A percentile compares a stretch with the other conserved stretches of the same genome.
Conservation (phyloP, 805 yeast species). For the Yamadazyma takamatsuzukensis region DNA sequence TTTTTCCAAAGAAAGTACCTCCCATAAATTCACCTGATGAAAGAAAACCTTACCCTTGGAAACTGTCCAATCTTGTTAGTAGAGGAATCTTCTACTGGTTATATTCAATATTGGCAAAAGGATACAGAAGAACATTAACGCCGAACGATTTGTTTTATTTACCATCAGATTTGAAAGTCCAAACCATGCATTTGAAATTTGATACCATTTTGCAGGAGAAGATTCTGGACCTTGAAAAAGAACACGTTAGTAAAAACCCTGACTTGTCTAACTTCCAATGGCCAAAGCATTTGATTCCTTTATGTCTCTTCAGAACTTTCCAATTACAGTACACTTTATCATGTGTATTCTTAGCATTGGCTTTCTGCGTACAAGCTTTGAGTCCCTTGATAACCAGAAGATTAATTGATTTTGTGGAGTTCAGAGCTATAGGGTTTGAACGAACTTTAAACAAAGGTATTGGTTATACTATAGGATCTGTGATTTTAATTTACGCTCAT, state of each 20-base stretch:
- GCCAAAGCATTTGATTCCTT: conserved; percentile 36
- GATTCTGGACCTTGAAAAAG: conserved; percentile 16
- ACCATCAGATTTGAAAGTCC: conserved; percentile 33
- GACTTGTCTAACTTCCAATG: conserved; percentile 32
- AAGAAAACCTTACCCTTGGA: conserved; percentile 48
- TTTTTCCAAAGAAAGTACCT: conserved; percentile 48
- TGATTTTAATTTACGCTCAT: conserved; percentile 47
- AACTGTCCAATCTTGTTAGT: conserved; percentile 32
- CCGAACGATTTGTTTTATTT: conserved; percentile 37
- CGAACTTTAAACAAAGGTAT: conserved; percentile 55
- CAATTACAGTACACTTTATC: conserved; percentile 40
- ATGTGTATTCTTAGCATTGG: conserved; percentile 37
- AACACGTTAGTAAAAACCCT: conserved; percentile 16
- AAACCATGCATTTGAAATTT: conserved; percentile 29
- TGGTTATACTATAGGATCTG: conserved; percentile 73
- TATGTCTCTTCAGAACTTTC: conserved; percentile 49
- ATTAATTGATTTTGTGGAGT: conserved; percentile 62
- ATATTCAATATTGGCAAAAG: conserved; percentile 36
- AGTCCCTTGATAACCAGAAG: conserved; percentile 66
- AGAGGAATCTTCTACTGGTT: conserved; percentile 40
- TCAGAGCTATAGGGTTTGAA: conserved; percentile 36
- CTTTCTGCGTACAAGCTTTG: conserved; percentile 50
- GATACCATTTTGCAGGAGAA: conserved; percentile 20
- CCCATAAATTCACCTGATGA: conserved; percentile 51
- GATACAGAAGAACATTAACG: conserved; percentile 35